These are phyloP conservation scores for Citrullus colocynthis DNA, from an alignment of 306 rosid genomes.

Conservation along the genomic window DNA sequence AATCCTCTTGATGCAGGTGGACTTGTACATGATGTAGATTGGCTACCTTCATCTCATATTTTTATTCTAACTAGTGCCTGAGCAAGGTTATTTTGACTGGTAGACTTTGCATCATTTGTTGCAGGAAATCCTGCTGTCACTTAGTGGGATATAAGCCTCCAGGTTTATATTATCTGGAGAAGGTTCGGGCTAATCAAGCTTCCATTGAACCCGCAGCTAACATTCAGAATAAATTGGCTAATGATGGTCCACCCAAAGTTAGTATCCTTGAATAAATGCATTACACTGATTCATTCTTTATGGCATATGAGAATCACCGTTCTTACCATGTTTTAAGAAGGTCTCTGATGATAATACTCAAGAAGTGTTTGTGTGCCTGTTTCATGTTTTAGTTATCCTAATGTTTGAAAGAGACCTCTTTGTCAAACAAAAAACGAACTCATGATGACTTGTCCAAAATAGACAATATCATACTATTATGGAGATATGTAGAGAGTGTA, in stretches of 20 bases:
- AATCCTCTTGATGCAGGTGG: neutral
- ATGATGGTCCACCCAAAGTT: slow-evolving; percentile 8
- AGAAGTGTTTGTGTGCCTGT: neutral
- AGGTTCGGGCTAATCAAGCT: slow-evolving; percentile 17
- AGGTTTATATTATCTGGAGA: slow-evolving; percentile 17
- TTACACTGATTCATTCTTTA: slow-evolving; percentile 10
- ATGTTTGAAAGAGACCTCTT: neutral
- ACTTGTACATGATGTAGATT: neutral
- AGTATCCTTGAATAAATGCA: slow-evolving; percentile 9
- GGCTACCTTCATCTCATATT: neutral
- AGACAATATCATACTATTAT: too few species aligned
- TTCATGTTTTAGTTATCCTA: neutral
- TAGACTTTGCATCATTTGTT: slow-evolving; percentile 22
- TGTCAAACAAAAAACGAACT: neutral
- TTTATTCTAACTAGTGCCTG: neutral
- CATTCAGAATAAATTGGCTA: slow-evolving; percentile 18
- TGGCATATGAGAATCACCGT: slow-evolving; percentile 1
- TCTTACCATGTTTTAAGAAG: neutral
- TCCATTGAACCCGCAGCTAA: slow-evolving; percentile 19
- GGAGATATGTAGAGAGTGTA: too few species aligned
- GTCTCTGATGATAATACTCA: neutral
- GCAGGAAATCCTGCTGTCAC: slow-evolving; percentile 76
- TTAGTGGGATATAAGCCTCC: slow-evolving; percentile 51
- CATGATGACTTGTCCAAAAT: too few species aligned
- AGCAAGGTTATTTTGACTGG: slow-evolving; percentile 15